These are phyloP conservation scores for Saturnispora quitensis DNA, from an alignment of 805 yeast genomes.

Conservation along the genomic window DNA sequence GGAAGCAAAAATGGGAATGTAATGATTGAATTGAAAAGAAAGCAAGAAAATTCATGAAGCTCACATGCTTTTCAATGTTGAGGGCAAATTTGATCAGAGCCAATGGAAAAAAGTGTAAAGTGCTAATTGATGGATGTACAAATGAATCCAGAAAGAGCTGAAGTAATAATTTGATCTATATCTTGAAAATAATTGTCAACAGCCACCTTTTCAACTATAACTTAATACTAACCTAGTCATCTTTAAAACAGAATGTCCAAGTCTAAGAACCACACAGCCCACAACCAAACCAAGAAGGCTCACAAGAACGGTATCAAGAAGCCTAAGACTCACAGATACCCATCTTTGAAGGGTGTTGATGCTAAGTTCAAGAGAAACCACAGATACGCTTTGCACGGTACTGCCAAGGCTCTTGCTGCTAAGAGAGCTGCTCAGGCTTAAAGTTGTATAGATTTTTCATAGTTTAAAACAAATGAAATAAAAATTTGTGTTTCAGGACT, in stretches of 20 bases:
- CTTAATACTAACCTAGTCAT: slow-evolving; percentile 5
- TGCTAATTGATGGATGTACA: too few relatives aligned
- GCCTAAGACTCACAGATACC: slow-evolving; percentile 97
- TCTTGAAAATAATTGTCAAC: neutral
- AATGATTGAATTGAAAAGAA: too few relatives aligned
- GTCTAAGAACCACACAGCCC: slow-evolving; percentile 99
- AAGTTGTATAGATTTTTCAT: slow-evolving; percentile 3
- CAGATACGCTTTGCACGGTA: slow-evolving; percentile 98
- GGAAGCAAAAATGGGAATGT: neutral
- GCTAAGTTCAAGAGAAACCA: slow-evolving; percentile 99
- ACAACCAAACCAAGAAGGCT: slow-evolving; percentile 99
- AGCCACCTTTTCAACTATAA: neutral
- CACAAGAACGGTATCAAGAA: slow-evolving; percentile 99
- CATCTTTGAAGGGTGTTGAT: slow-evolving; percentile 97
- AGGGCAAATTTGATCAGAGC: too few relatives aligned
- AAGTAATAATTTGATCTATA: too few relatives aligned
- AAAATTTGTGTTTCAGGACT: neutral
- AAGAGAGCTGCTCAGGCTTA: slow-evolving; percentile 26
- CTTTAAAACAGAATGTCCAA: slow-evolving; percentile 61
- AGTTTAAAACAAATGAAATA: neutral
- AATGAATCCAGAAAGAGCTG: too few relatives aligned
- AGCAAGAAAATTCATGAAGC: too few relatives aligned
- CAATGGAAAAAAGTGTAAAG: too few relatives aligned
- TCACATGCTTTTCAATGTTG: too few relatives aligned
- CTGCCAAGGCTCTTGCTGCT: slow-evolving; percentile 87